Evolutionary conservation across 1,139 yeast species (phyloP), one percentile per base, ranked within the genome.

Genomic region (Kodamaea fungicola): DNA sequence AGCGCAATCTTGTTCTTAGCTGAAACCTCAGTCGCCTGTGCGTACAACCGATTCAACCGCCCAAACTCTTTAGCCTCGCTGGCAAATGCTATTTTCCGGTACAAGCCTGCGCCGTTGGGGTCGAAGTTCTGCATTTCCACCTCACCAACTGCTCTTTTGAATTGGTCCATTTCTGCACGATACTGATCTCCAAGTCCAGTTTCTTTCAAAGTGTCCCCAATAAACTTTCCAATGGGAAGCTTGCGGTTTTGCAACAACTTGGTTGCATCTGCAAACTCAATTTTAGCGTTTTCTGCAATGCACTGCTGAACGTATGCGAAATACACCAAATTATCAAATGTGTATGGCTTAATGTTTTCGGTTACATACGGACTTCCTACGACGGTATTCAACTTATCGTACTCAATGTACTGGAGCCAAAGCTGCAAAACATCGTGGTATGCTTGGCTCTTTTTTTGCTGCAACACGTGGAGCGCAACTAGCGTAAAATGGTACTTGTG

Each of bases 361-460:
- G 29, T 46, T 35, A 28, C 42, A 44, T 9, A 50, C 45, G 24
- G 45, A 33, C 32, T 37, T 22, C 38, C 45, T 39, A 30, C 22
- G 36, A 31, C 34, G 10, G 22, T 30, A 22, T 37, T 33, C 12
- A n/a, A 10, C n/a, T 40, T 45, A 22, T 41, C 41, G 44, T 55
- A 56, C 46, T 67, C 73, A 40, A 67, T 42, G 43, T 43, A 59
- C 37, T 53, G 50, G 35, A 70, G 61, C 74, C 74, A 69, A 22
- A 55, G 39, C 26, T 53, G 45, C 37, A 70, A 54, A 7, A 59
- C 58, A 4, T 52, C 53, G 21, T 58, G 50, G 46, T 54, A 59
- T 7, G 43, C 45, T 13, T 42, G 40, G n/a, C 45, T 49, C 10
- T 43, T 43, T 13, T 37, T 46, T 6, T 41, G 39, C 9, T 44